Percentiles rank a stretch among this genome's conserved stretches.
Conservation (phyloP, 345 rosid genomes). For the Pistacia integerrima region DNA sequence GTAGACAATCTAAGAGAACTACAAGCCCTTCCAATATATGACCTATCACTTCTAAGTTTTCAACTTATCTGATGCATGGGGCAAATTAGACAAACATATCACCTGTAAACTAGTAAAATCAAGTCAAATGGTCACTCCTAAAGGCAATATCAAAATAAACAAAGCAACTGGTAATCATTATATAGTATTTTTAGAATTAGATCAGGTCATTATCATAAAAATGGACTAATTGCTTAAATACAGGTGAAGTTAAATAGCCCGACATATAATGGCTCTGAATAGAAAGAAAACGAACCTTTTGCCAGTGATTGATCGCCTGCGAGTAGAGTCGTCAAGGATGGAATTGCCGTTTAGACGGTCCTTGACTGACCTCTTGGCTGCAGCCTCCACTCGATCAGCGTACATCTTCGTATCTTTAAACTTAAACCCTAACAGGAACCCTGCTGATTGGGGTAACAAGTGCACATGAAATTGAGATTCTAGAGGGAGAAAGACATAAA, state of each 20-base stretch:
- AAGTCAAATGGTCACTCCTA: not conserved
- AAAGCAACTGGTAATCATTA: not conserved
- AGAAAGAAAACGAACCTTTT: conserved; percentile 59
- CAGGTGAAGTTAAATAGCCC: not conserved
- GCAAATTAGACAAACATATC: not conserved
- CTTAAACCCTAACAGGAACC: conserved; percentile 42
- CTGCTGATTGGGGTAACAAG: not conserved
- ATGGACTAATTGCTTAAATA: not conserved
- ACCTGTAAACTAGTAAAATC: not conserved
- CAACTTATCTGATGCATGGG: not conserved
- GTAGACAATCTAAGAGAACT: too few species aligned
- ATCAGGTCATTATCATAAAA: not conserved
- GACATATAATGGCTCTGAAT: not conserved
- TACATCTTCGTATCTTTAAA: conserved; percentile 56
- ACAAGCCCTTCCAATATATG: not conserved
- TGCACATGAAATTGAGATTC: conserved; percentile 1
- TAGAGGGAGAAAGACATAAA: not conserved
- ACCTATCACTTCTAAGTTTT: not conserved
- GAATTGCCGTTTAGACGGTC: conserved; percentile 80
- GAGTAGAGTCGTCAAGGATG: conserved; percentile 41
- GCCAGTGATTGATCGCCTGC: conserved; percentile 65
- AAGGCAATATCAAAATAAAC: not conserved
- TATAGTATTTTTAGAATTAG: not conserved
- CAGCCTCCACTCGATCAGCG: conserved; percentile 87
- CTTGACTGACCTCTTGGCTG: conserved; percentile 55